Evolutionary conservation across 2,329 filamentous ascomycete species (phyloP), one percentile per base, ranked within the genome.

Genomic region (Monosporascus sp.): DNA sequence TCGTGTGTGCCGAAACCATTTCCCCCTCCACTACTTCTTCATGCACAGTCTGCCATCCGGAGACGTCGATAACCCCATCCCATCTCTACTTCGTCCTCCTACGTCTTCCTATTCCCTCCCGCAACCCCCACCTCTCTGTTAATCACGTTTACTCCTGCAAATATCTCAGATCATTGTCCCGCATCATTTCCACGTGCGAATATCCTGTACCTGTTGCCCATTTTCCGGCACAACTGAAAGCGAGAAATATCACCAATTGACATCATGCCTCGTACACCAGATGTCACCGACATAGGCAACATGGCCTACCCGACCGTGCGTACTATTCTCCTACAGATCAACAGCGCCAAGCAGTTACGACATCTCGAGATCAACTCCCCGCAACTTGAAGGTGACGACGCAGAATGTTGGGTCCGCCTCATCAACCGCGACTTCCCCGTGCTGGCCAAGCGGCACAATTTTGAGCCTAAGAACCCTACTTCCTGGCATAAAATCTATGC

Each of bases 401-500:
- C 75, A 20, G 87, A 91, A 61, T 75, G 93, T 56, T 97, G 93
- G 93, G 72, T 84, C 43, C 80, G 82, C 27, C 82, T 97, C 64
- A 94, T 97, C 69, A 81, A 83, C 50, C 83, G 85, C 48, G 85
- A 96, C 63, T 89, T 96, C 57, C 84, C 85, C 2, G 74, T 82
- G 52, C 86, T 84, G 69, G 71, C 73, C 58, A 76, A 85, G 43
- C 73, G 75, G 46, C 84, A 87, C 65, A 81, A 83, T 26, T 82
- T 85, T 60, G 75, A 83, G 24, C 88, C 89, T 0, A 78, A 79
- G 52, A 80, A 90, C 57, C 83, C 86, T 0, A 76, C 76, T 37
- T 84, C 84, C 55, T 97, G 91, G 91, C 84, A 86, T 66, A 84
- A 87, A 52, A 78, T 95, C 16, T 97, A 95, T 73, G 75, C 79